Conservation (phyloP, 306 rosid genomes). For the Rosa multiflora region DNA sequence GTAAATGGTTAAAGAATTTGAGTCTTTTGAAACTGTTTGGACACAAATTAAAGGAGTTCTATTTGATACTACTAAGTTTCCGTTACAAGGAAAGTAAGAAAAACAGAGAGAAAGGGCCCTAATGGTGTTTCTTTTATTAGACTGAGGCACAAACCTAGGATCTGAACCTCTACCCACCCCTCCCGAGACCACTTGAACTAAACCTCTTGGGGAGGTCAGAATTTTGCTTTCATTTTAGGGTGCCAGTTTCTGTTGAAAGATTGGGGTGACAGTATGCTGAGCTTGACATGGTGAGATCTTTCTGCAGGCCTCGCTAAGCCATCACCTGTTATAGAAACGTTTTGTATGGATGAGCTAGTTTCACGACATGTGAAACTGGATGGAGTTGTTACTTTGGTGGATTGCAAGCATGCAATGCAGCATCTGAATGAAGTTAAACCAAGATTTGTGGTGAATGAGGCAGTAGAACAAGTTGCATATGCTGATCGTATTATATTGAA, state of each 20-base stretch:
- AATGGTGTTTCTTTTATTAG: background rate
- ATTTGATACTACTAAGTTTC: background rate
- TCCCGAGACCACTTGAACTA: background rate
- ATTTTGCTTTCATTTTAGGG: background rate
- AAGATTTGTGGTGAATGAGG: constrained; percentile 93
- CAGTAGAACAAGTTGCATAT: constrained; percentile 90
- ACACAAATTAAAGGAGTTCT: background rate
- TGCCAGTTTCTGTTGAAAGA: background rate
- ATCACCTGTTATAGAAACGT: constrained; percentile 86
- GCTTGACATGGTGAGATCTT: constrained; percentile 18
- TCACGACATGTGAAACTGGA: constrained; percentile 73
- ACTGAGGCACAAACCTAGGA: background rate
- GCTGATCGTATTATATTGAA: constrained; percentile 87
- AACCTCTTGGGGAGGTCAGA: background rate
- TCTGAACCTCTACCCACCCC: background rate
- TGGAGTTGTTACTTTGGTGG: constrained; percentile 95
- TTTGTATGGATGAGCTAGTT: constrained; percentile 71
- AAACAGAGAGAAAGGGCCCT: background rate
- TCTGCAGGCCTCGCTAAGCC: constrained; percentile 90
- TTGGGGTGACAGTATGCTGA: background rate
- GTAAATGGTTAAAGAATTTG: background rate
- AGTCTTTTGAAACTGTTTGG: background rate
- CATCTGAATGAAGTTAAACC: constrained; percentile 88
- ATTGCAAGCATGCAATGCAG: constrained; percentile 77
- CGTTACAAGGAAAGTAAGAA: background rate